Base-by-base conservation (phyloP, 2,329 filamentous ascomycete genomes). In the Neonectria ditissima region DNA sequence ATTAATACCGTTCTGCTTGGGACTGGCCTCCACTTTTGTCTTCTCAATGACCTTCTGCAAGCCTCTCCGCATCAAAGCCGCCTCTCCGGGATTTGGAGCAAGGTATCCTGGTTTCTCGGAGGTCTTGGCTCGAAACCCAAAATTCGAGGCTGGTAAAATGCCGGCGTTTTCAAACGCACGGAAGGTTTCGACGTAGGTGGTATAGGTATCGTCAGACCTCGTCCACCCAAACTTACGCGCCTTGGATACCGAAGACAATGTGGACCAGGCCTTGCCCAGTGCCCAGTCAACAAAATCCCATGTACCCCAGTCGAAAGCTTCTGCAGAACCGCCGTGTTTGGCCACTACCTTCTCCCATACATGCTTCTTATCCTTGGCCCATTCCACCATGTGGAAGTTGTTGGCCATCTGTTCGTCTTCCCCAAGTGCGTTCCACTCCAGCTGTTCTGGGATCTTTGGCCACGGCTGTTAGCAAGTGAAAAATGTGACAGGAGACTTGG, bases 201-300 rank as follows among this genome's bases (percentile, higher is more conserved):
- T 59, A 6, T 67, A 69, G 0, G 66, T 67, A 20, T 65, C 62
- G 24, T 69, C 66, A 16, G 55, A 69, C n/a, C 66, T 51, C 30
- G 37, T 62, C 66, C 66, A 67, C 4, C 66, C 66, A 45, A 65
- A 69, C 44, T 67, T 69, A 54, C 65, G 66, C 6, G 66, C 66
- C 44, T 69, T 69, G 10, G 50, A 22, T 2, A 66, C 56, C 13
- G 41, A 52, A 5, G 55, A n/a, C 4, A 69, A 56, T 1, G 66
- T 69, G 5, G 47, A 62, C 66, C 65, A 69, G 16, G 65, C 50
- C 53, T 69, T 69, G 24, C 66, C 66, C 7, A 69, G 48, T 3
- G 59, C 65, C 66, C 66, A 69, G 41, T 67, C 66, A 11, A 69
- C 63, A 20, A 69, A 69, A 34, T 69, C 59, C 65, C 62, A 69